These are phyloP conservation scores for Plectosphaerella sp. DNA, from an alignment of 2,329 filamentous ascomycete genomes.

Conservation along the genomic window DNA sequence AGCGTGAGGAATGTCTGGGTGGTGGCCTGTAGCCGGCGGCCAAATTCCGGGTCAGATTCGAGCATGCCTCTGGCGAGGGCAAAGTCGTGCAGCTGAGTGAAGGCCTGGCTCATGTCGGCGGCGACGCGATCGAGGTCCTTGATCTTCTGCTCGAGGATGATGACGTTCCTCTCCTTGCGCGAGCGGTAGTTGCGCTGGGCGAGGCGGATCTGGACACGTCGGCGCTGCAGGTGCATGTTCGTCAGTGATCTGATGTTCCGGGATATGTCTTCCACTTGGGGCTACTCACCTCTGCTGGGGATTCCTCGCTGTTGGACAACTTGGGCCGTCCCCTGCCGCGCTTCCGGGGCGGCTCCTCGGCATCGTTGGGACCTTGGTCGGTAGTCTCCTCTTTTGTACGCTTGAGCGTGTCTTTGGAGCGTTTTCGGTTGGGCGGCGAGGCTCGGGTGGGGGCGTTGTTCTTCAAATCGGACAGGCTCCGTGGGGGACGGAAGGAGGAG, in stretches of 20 bases:
- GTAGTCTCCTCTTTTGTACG: conserved; percentile 19
- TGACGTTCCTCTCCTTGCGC: conserved; percentile 79
- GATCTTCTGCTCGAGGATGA: conserved; percentile 66
- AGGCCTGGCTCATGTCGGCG: conserved; percentile 69
- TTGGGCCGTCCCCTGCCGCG: conserved; percentile 68
- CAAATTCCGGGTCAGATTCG: conserved; percentile 51
- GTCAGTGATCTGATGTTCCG: background rate
- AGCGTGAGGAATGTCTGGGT: conserved; percentile 56
- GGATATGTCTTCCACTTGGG: background rate
- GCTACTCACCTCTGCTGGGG: conserved; percentile 67
- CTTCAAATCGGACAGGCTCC: conserved; percentile 12
- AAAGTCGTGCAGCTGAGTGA: conserved; percentile 62
- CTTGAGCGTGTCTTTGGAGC: conserved; percentile 15
- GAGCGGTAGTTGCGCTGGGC: conserved; percentile 82
- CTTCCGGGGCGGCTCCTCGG: conserved; percentile 40
- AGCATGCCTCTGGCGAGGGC: conserved; percentile 54
- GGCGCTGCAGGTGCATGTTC: conserved; percentile 47
- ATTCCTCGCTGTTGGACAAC: conserved; percentile 73
- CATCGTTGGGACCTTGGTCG: conserved; percentile 29
- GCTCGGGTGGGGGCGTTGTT: conserved; percentile 4
- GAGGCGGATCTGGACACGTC: conserved; percentile 80
- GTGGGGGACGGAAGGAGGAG: conserved; percentile 13
- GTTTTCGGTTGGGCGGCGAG: conserved; percentile 8
- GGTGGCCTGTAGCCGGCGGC: conserved; percentile 49
- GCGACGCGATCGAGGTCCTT: conserved; percentile 64